Base-by-base conservation (phyloP, 2,329 filamentous ascomycete genomes). In the Hypoxylon sp. region DNA sequence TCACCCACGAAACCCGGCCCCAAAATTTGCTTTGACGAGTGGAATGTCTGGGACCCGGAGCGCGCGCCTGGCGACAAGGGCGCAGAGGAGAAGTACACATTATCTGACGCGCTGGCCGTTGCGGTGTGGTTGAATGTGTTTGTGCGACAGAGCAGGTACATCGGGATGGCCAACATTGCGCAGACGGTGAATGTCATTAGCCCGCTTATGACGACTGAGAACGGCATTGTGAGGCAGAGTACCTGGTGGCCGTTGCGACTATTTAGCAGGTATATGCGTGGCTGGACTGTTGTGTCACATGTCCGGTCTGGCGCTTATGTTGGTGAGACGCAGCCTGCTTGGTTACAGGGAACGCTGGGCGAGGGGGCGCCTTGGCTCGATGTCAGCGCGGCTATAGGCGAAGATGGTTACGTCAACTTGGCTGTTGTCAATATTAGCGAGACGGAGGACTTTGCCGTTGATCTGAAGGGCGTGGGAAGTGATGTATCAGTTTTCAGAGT, bases 1-100 rank as follows among this genome's bases (percentile, higher is more conserved):
- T 85, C 90, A 0, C 81, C 85, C 0, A 82, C 83, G 0, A 86
- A 90, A n/a, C 86, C 87, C 3, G 82, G 86, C 2, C 90, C 89
- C 51, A 91, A 86, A 57, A 93, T 95, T 77, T 94, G 92, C 83
- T 94, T 94, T 77, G 92, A 95, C 77, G 92, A 94, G 79, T 94
- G 92, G 92, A 95, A 94, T 77, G 91, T 94, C 7, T 95, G 92
- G 92, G 91, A 93, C 73, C 90, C 91, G 0, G 83, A 85, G 59
- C 87, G 91, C 7, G 91, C 92, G 0, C 90, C 90, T 0, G 92
- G 92, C 14, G 89, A 91, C 73, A 79, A 86, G 67, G 92, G 92
- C 14, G 92, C 90, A 5, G 92, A 94, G 79, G 91, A 94, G 77
- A 82, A 80, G 74, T 93, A 94, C 81, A 93, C 90, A 0, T 85